Percentiles rank a stretch among this genome's conserved stretches.
These are phyloP conservation scores for Trametes cingulata DNA, from an alignment of 768 basidiomycete species.

Conservation along the genomic window DNA sequence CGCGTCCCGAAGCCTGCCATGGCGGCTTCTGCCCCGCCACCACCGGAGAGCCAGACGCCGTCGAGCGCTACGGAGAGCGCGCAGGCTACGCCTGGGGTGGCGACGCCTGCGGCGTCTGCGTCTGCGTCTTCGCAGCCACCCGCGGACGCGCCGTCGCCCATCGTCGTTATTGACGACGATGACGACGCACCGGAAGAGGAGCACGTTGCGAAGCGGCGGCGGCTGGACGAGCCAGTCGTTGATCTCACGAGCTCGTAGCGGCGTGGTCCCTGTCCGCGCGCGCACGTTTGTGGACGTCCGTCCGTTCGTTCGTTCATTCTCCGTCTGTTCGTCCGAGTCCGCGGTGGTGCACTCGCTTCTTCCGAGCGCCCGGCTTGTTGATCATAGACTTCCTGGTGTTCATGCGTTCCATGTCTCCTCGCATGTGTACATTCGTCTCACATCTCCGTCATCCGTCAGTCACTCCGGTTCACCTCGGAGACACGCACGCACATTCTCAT, in stretches of 20 bases:
- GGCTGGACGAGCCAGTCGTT: slow-evolving; percentile 28
- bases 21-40: neutral
- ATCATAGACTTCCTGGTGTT: neutral
- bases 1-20: slow-evolving; percentile 26
- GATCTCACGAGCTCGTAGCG: slow-evolving; percentile 14
- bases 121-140: slow-evolving; percentile 26
- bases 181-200: slow-evolving; percentile 43
- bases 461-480: no score
- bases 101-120: slow-evolving; percentile 14
- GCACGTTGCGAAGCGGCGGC: slow-evolving; percentile 58
- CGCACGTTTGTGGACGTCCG: neutral
- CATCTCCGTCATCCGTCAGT: neutral
- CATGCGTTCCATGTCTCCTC: neutral
- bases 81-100: slow-evolving; percentile 16
- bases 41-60: slow-evolving; percentile 8
- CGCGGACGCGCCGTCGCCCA: slow-evolving; percentile 47
- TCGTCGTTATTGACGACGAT: slow-evolving; percentile 61
- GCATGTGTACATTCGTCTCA: neutral
- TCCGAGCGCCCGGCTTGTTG: neutral
- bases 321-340: no score
- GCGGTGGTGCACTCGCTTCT: no score
- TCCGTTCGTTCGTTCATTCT: neutral
- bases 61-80: slow-evolving; percentile 38
- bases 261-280: neutral
- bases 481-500: neutral